Evolutionary conservation across 306 rosid species (phyloP).

Genomic region (Neltuma alba): DNA sequence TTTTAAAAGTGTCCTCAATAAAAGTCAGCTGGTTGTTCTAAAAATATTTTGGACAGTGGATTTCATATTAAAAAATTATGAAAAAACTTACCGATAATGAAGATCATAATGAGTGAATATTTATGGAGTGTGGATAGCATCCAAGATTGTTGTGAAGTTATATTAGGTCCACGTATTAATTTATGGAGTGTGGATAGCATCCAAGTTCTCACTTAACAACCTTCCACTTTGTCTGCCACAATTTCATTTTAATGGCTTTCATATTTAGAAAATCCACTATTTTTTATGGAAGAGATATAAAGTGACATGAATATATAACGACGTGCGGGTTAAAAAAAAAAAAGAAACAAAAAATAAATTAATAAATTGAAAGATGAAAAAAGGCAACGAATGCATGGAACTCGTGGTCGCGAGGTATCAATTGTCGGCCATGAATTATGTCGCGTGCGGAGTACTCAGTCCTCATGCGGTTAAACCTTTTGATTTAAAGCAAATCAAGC

Average conservation of each 20-base stretch:
- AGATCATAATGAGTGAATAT: no score
- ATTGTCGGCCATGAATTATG: conserved; percentile 13
- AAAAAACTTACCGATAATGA: no score
- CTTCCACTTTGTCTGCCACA: background rate
- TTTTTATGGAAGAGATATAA: background rate
- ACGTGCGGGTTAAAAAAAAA: background rate
- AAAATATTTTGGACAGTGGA: no score
- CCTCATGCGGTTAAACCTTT: background rate
- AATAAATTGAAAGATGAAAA: background rate
- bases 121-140: no score
- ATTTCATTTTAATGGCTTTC: background rate
- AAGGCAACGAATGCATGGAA: background rate
- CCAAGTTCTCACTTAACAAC: background rate
- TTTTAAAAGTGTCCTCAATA: no score
- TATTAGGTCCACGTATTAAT: no score
- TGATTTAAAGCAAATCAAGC: no score
- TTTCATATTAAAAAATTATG: no score
- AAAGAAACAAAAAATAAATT: background rate
- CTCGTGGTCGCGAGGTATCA: background rate
- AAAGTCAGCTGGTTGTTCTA: no score
- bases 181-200: no score
- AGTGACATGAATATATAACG: background rate
- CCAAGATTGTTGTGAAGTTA: no score
- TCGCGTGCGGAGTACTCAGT: conserved; percentile 13
- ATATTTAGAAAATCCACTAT: background rate